Base-by-base conservation (phyloP, 1,284 basidiomycete genomes). In the Cutaneotrichosporon dermatis region DNA sequence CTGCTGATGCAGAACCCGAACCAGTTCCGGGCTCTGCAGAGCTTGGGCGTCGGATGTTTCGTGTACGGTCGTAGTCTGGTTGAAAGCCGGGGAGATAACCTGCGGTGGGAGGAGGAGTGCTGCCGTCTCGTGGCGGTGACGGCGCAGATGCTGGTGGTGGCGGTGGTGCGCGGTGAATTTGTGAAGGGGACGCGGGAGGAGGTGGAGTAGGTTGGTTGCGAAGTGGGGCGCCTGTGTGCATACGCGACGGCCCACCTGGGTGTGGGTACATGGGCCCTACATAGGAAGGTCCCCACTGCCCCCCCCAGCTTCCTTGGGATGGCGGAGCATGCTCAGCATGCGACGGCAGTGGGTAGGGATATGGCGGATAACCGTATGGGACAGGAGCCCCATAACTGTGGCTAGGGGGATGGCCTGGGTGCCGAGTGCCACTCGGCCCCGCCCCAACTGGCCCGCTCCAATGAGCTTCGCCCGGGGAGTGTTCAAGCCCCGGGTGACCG, bases 71-170 rank as follows among this genome's bases (percentile, higher is more conserved):
- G 44, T 64, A 64, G 11, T 64, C 62, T 12, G 62, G 62, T 15
- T 64, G 62, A 34, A 61, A 64, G 0, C 62, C 62, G 4, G 62
- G 57, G 6, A 59, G 41, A 37, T 61, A 64, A 0, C 46, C 59
- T 4, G 35, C 33, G 0, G 55, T n/a, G 15, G 55, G 52, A 2
- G 57, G 42, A 8, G 62, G 41, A 4, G 53, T 44, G 9, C 49
- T 49, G 4, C 54, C 60, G 7, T 54, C 37, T 2, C 42, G 40
- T 7, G 58, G 42, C 0, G 59, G 59, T 1, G 54, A 51, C 6
- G 62, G 59, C 6, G 62, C 56, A 16, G 59, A 53, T 1, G 62
- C 59, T 15, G 62, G 57, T 15, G 60, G 56, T 2, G 60, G 60
- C 9, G 60, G 61, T 4, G 61, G 57, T 36, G 46, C 51, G 6